A percentile compares a stretch with the other conserved stretches of the same genome.
Evolutionary conservation across 192 early-diverging fungal genomes (phyloP).

Genomic region (Linnemannia zychae): DNA sequence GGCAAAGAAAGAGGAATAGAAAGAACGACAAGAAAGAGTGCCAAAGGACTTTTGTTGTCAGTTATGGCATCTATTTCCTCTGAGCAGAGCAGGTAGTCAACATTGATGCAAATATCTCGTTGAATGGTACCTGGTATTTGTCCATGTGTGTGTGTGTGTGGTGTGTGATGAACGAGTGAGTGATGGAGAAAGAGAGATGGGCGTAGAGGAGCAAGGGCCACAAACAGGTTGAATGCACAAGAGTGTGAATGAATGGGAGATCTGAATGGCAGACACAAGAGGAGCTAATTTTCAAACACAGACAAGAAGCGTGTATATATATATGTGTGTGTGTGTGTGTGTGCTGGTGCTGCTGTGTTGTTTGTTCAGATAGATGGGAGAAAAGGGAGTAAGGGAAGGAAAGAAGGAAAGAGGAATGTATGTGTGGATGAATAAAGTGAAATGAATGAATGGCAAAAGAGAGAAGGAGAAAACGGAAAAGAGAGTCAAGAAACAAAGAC

Average conservation of each 20-base stretch:
- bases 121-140: conserved; percentile 50
- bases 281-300: conserved; percentile 5
- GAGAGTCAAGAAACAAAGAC: neutral
- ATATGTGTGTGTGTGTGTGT: no score
- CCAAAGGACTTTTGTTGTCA: neutral
- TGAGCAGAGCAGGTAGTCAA: neutral
- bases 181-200: neutral
- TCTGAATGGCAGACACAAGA: neutral
- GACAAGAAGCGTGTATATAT: neutral
- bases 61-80: neutral
- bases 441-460: neutral
- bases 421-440: neutral
- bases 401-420: conserved; percentile 9
- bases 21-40: neutral
- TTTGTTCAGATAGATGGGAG: neutral
- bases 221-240: neutral
- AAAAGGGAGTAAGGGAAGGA: neutral
- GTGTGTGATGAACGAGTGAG: neutral
- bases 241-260: neutral
- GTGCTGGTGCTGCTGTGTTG: neutral
- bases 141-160: conserved; percentile 25
- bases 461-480: neutral
- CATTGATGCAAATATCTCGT: neutral
- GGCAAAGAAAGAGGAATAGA: neutral
- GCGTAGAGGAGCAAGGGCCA: neutral